A percentile compares a stretch with the other conserved stretches of the same genome.
Evolutionary conservation across 169 alveolate species (phyloP).

Genomic region (Plasmodium adleri): DNA sequence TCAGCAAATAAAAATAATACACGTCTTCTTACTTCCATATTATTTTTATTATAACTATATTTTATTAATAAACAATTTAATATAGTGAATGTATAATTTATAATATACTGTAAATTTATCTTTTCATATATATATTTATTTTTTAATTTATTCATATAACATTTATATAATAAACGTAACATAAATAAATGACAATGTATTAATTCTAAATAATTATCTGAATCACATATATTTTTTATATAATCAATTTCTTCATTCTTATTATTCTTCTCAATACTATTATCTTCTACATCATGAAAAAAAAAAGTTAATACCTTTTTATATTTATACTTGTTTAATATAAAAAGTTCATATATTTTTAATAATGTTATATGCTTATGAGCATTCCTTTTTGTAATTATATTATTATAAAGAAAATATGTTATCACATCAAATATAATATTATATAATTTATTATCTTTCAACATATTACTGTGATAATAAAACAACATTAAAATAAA

Average conservation of each 20-base stretch:
- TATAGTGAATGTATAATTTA: slow-evolving; percentile 25
- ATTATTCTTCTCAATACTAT: neutral
- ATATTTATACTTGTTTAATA: neutral
- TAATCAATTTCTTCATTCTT: neutral
- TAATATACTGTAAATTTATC: slow-evolving; percentile 27
- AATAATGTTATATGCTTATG: slow-evolving; percentile 18
- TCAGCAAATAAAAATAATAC: slow-evolving; percentile 48
- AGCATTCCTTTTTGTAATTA: slow-evolving; percentile 37
- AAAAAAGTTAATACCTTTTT: slow-evolving; percentile 1
- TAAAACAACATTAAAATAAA: slow-evolving; percentile 50
- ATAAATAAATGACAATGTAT: slow-evolving; percentile 58
- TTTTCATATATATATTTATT: slow-evolving; percentile 18
- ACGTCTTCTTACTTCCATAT: slow-evolving; percentile 8
- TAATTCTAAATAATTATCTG: slow-evolving; percentile 14
- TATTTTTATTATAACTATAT: slow-evolving; percentile 43
- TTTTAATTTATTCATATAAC: slow-evolving; percentile 32
- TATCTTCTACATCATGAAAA: slow-evolving; percentile 53
- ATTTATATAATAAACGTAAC: slow-evolving; percentile 49
- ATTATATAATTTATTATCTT: slow-evolving; percentile 6
- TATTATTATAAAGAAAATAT: slow-evolving; percentile 46
- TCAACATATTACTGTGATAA: slow-evolving; percentile 21
- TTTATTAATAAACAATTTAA: slow-evolving; percentile 50
- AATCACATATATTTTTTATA: neutral
- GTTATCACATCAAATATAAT: slow-evolving; percentile 19
- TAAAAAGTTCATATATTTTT: slow-evolving; percentile 31